Evolutionary conservation across 176 grass and related monocot genomes (phyloP), one percentile per base, ranked within the genome.

Genomic region (Aechmea fasciata): DNA sequence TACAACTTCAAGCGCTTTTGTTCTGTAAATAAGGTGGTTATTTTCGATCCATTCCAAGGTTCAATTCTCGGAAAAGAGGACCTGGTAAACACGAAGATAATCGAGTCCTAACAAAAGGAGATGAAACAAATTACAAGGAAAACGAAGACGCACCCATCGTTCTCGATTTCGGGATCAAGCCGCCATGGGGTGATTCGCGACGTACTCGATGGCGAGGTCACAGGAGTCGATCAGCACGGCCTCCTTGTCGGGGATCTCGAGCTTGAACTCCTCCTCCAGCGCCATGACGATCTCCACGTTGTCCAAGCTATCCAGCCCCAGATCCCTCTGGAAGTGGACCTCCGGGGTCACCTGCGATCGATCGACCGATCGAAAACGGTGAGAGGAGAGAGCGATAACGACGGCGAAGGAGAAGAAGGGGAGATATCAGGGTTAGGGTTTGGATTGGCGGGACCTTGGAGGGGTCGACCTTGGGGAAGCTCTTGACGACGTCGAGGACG

Each of bases 381-480:
- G 24, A 20, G 19, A 18, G 26, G 23, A 10, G 11, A 1, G 19
- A 75, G 25, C 12, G 20, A 65, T n/a, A 51, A 11, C 20, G 25
- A 26, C 15, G 17, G 2, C 15, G 55, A 9, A 59, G 19, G 54
- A 59, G 19, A 59, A 18, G 14, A 10, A 59, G 6, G 55, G 17
- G n/a, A 41, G 17, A 61, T 61, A 6, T 81, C 69, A 84, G 51
- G 64, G 13, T 33, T 70, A 53, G 13, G 23, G 14, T 26, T 26
- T 57, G 52, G 48, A 17, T 53, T 14, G 47, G 49, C 49, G 9
- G 33, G 75, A 99, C 94, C 94, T 90, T 99, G 62, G 89, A 72
- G 1, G 89, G 87, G 77, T 93, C 90, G 72, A 99, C 90, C 89
- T 99, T 99, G 71, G 89, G 89, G 75, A 85, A 88, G 82, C 87